These are phyloP conservation scores for Wallacemonas sp. DNA, from an alignment of 208 protist genomes.

Conservation along the genomic window DNA sequence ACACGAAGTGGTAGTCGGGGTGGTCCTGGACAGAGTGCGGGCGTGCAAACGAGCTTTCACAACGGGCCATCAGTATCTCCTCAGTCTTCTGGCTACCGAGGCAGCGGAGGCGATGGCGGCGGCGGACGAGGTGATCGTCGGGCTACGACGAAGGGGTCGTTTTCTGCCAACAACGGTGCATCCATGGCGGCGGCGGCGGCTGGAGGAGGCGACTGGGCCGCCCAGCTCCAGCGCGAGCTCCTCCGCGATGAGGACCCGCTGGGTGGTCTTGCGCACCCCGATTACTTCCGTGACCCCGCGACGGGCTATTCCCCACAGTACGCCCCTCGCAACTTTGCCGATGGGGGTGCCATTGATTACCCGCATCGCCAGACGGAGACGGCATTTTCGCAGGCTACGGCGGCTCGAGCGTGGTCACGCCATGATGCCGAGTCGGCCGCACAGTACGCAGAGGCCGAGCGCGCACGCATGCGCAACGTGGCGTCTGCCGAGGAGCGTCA, in stretches of 20 bases:
- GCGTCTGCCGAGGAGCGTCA: constrained; percentile 35
- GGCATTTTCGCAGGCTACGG: constrained; percentile 45
- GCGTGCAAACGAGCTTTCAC: not conserved
- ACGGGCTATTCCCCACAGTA: constrained; percentile 79
- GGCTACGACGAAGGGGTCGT: not conserved
- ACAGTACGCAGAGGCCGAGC: constrained; percentile 26
- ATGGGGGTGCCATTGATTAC: constrained; percentile 64
- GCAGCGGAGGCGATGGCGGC: not conserved
- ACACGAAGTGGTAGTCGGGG: constrained; percentile 3
- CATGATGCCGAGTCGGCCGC: constrained; percentile 54
- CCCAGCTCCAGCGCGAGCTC: constrained; percentile 75
- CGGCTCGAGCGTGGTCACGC: constrained; percentile 47
- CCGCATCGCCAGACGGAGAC: constrained; percentile 37
- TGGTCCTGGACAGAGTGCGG: not conserved
- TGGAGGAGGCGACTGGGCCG: constrained; percentile 47
- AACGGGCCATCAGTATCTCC: not conserved
- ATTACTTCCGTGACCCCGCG: constrained; percentile 85
- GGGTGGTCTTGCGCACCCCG: constrained; percentile 77
- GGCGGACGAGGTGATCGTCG: not conserved
- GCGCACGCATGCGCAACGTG: constrained; percentile 36
- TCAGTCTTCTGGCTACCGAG: not conserved
- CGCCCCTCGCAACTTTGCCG: constrained; percentile 83
- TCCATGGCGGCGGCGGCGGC: constrained; percentile 2
- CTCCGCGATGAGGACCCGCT: constrained; percentile 69
- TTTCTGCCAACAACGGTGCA: too few species aligned